A percentile compares a stretch with the other conserved stretches of the same genome.
Evolutionary conservation across 2,329 filamentous ascomycete species (phyloP).

Genomic region (Fusarium metavorans): DNA sequence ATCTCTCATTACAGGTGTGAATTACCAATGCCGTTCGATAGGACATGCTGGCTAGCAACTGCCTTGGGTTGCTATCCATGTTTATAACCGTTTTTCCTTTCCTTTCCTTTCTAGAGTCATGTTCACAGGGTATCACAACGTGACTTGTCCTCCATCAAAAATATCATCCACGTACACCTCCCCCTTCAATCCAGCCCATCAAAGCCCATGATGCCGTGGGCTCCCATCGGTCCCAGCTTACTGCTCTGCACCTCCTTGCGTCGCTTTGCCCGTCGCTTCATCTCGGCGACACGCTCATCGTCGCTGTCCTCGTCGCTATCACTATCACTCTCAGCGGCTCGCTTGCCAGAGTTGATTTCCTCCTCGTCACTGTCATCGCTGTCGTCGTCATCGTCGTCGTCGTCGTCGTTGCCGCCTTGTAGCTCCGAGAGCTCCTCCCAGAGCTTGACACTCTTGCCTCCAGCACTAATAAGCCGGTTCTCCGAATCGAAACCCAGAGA

Average conservation of each 20-base stretch:
- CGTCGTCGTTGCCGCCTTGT: conserved; percentile 56
- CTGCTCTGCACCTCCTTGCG: conserved; percentile 56
- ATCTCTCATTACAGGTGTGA: background rate
- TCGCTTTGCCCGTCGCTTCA: conserved; percentile 60
- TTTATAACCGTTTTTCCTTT: background rate
- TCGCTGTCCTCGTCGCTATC: conserved; percentile 60
- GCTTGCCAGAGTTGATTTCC: conserved; percentile 59
- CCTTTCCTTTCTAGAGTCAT: background rate
- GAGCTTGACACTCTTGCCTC: conserved; percentile 87
- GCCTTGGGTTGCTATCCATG: background rate
- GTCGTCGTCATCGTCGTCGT: conserved; percentile 59
- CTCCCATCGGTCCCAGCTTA: conserved; percentile 62
- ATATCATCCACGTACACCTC: background rate
- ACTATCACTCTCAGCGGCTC: conserved; percentile 60
- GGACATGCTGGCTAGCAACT: background rate
- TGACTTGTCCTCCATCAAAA: conserved; percentile 1
- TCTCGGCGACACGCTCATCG: conserved; percentile 50
- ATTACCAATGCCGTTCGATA: background rate
- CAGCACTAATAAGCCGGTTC: conserved; percentile 89
- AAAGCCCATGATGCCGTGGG: conserved; percentile 64
- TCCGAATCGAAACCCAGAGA: conserved; percentile 86
- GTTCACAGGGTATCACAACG: conserved; percentile 31
- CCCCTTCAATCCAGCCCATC: conserved; percentile 57
- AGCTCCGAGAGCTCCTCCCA: conserved; percentile 84
- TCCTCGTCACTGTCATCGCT: conserved; percentile 61